Evolutionary conservation across 805 yeast species (phyloP), one percentile per base, ranked within the genome.

Genomic region (Sugiyamaella qingdaonensis): DNA sequence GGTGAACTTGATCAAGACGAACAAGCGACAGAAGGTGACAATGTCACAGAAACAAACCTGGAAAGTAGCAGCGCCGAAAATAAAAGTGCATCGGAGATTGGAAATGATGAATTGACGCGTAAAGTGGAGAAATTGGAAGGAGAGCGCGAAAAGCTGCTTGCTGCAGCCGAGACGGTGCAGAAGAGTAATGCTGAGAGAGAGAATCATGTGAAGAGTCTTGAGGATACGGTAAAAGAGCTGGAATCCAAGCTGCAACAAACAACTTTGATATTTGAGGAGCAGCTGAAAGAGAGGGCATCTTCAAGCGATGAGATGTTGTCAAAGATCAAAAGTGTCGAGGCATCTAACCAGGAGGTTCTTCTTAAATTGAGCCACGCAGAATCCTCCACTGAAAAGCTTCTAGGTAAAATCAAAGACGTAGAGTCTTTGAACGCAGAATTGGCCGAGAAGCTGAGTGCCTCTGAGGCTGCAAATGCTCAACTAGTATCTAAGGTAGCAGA

Each of bases 31-130:
- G 8, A 41, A 7, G 21, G 16, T 18, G 21, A 14, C 46, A 42
- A 34, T n/a, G 16, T 44, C 31, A 14, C 48, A 44, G 31, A 16
- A 44, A 44, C 48, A 44, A 24, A 24, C 7, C 29, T 24, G 29
- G 7, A 7, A 24, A 44, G 35, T 44, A 5, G 5, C 11, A 27
- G 48, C 16, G 16, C 48, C 31, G 35, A 21, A 24, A 24, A 44
- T 10, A 10, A 24, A 24, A 3, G 3, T 7, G 7, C 29, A 24
- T 33, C 36, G 11, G 76, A 76, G 49, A 55, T 75, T 13, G 77
- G 73, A 42, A 69, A 70, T 51, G 55, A 76, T 31, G 70, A 72
- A 21, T 69, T 68, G 18, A 64, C 68, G 41, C 70, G 74, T 4
- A 62, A 68, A 36, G 62, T 66, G 21, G 68, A 71, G 49, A 65